Base-by-base conservation (phyloP, 257 asterid species). In the Forsythia suspensa region DNA sequence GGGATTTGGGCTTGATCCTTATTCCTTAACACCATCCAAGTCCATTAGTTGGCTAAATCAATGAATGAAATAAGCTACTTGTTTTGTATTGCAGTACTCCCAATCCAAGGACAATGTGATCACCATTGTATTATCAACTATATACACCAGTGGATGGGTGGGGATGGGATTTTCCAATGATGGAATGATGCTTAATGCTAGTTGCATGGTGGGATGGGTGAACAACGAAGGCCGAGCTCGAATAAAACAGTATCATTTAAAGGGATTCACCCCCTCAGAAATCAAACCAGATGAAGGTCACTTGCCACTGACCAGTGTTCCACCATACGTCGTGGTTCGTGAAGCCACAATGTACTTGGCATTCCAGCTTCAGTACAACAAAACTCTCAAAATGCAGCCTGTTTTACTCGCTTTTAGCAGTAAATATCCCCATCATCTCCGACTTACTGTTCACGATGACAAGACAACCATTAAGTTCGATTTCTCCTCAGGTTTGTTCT, bases 121-220 rank as follows among this genome's bases (percentile, higher is more conserved):
- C 80, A 95, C 93, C 16, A 86, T 95, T 4, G 92, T 95, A 24
- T 72, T 93, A 75, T 95, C 99, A 69, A 85, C 97, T 61, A 76
- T 88, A 46, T 93, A 95, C 88, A 92, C 92, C 2, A 82, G 85
- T 8, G 99, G 99, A 66, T 93, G 99, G 99, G 94, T 92, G 15
- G 99, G 99, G n/a, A 93, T 95, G 46, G 98, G 98, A 4, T 92
- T 95, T 68, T 95, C 99, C 4, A 86, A 66, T 6, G 88, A 90
- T 36, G 97, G 98, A 42, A 93, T 79, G 92, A 95, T 93, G 99
- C 83, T 95, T 1, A 93, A 92, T 38, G 84, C 98, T 2, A 93
- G 99, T 87, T 94, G 92, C 86, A 93, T 93, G 89, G 97, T 85
- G 42, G 99, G 97, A 72, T 95, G 97, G 99, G 78, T 95, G 73